Percentiles rank a stretch among this genome's conserved stretches.
phyloP scores from a whole-genome alignment of 768 basidiomycete genomes.

The Pulveroboletus sp. region DNA sequence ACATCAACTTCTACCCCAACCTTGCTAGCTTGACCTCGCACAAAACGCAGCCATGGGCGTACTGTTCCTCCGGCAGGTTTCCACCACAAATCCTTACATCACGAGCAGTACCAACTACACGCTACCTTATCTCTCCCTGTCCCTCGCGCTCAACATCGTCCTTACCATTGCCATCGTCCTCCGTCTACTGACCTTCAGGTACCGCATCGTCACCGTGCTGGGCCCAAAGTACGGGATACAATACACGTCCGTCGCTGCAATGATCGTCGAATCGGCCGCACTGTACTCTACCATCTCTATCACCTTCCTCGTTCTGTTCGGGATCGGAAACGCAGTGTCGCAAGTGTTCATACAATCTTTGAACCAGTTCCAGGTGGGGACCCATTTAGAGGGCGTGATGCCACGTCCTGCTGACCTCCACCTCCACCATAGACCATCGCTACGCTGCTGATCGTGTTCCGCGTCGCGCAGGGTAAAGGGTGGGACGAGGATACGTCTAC shows the following conservation, averaged over 20 bases:
- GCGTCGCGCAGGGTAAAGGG: constrained; percentile 8
- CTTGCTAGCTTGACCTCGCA: no score
- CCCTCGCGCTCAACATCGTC: constrained; percentile 31
- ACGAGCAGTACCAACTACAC: constrained; percentile 10
- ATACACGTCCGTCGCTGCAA: constrained; percentile 32
- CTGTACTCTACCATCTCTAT: constrained; percentile 26
- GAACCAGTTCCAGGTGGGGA: constrained; percentile 25
- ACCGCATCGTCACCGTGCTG: constrained; percentile 8
- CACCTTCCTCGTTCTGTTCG: constrained; percentile 29
- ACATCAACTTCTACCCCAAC: neutral
- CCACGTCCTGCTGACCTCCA: neutral
- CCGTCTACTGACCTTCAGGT: constrained; percentile 25
- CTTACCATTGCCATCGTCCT: constrained; percentile 29
- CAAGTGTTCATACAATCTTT: constrained; percentile 30
- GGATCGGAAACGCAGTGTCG: constrained; percentile 15
- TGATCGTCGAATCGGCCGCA: constrained; percentile 34
- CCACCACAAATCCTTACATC: constrained; percentile 11
- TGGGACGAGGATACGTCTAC: constrained; percentile 3
- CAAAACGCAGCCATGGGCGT: constrained; percentile 4
- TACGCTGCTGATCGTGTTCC: constrained; percentile 8
- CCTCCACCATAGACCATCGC: neutral
- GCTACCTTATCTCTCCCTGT: constrained; percentile 25
- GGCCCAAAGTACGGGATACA: constrained; percentile 20
- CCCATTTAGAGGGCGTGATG: neutral
- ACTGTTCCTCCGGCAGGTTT: constrained; percentile 7